Base-by-base conservation (phyloP, 768 basidiomycete species). In the Lactarius evosmus region DNA sequence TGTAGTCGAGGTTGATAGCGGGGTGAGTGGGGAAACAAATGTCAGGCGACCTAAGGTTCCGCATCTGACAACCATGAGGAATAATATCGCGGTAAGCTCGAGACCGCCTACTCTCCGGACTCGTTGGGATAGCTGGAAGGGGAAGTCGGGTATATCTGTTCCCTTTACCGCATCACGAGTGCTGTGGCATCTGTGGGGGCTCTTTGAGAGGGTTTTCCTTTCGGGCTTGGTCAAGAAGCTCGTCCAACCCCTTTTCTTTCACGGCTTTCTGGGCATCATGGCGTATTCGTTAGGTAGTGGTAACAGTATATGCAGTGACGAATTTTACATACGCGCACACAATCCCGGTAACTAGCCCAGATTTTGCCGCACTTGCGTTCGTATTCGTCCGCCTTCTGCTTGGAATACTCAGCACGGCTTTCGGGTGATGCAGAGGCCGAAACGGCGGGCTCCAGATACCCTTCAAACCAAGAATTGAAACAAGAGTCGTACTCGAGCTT, bases 381-480 rank as follows among this genome's bases (percentile, higher is more conserved):
- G 72, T 95, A 96, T 74, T 96, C 91, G 46, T 88, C 87, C 6
- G 93, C 91, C 75, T 95, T 95, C 63, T 83, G 76, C 69, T 86
- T 85, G 3, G 89, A 85, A 70, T 88, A 87, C 52, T 79, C 82
- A 17, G 80, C 76, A 53, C 85, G 84, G 61, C 82, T 77, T 58
- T 80, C 77, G 14, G 79, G 70, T 34, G 76, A 73, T 54, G 72
- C 63, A 19, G 70, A 62, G 33, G 71, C 71, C 30, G 76, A 70
- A 19, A 88, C 79, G 11, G 85, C 86, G 9, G 94, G 94, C 71
- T 94, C 89, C 27, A 98, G 85, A 74, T 98, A 99, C 12, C 92
- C 93, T 74, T 97, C 95, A 69, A 99, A 95, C 96, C 95, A 98
- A 8, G 89, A 85, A 71, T 97, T 97, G 78, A 98, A 98, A 79